Conservation (phyloP, 768 basidiomycete genomes). For the Hericium coralloides region DNA sequence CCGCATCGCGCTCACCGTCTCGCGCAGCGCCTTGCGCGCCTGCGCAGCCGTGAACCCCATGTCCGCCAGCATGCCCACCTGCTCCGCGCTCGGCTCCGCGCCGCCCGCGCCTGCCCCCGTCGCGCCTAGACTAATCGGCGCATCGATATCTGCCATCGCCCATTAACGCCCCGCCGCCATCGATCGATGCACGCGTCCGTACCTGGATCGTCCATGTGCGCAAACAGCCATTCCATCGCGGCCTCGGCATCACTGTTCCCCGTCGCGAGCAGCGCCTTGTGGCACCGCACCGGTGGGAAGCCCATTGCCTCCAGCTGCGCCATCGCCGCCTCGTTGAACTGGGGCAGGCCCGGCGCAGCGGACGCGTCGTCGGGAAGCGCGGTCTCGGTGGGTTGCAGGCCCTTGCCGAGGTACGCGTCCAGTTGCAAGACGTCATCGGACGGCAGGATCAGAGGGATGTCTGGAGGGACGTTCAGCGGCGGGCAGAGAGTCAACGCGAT, state of each 20-base stretch:
- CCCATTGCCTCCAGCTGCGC: conserved; percentile 82
- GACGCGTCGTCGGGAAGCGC: conserved; percentile 53
- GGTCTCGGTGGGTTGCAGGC: conserved; percentile 59
- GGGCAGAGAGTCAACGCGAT: background rate
- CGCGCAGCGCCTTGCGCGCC: conserved; percentile 76
- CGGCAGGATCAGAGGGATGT: conserved; percentile 77
- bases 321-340: conserved; percentile 71
- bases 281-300: conserved; percentile 77
- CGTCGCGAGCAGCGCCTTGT: conserved; percentile 86
- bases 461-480: conserved; percentile 28
- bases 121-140: conserved; percentile 42
- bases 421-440: conserved; percentile 48
- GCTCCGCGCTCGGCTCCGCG: conserved; percentile 58
- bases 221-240: conserved; percentile 96
- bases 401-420: conserved; percentile 56
- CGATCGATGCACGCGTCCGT: conserved; percentile 7
- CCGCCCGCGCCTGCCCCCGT: conserved; percentile 19
- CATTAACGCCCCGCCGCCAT: background rate
- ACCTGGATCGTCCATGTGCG: conserved; percentile 94
- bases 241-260: conserved; percentile 65
- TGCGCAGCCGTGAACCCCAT: conserved; percentile 90
- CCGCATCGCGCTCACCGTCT: conserved; percentile 52
- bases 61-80: conserved; percentile 66
- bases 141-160: conserved; percentile 69
- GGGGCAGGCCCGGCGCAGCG: conserved; percentile 35